Evolutionary conservation across 306 rosid species (phyloP).

Genomic region (Malus asiatica): DNA sequence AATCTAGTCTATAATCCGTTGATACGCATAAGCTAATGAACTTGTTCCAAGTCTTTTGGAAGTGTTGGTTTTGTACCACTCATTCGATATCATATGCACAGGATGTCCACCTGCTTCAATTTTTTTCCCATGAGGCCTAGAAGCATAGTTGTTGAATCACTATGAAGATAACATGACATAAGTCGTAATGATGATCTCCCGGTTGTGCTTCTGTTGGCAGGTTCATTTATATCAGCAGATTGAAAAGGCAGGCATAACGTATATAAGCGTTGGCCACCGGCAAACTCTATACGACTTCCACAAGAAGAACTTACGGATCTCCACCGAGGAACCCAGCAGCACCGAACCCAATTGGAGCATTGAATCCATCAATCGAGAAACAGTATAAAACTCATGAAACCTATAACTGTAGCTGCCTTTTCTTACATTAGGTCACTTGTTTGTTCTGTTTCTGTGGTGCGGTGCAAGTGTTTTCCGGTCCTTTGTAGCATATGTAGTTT

Average conservation of each 20-base stretch:
- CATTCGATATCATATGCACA: background rate
- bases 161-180: background rate
- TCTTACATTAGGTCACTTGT: background rate
- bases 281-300: conserved; percentile 54
- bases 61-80: background rate
- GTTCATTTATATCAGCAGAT: conserved; percentile 62
- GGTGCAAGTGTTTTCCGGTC: background rate
- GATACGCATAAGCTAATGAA: background rate
- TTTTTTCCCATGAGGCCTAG: too few relatives aligned
- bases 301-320: conserved; percentile 44
- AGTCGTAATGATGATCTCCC: background rate
- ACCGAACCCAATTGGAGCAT: conserved; percentile 50
- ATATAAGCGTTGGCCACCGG: conserved; percentile 78
- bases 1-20: background rate
- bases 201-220: conserved; percentile 37
- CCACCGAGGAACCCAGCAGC: conserved; percentile 27
- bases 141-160: too few relatives aligned
- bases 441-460: background rate
- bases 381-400: conserved; percentile 15
- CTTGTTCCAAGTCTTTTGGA: background rate
- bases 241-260: conserved; percentile 69
- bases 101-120: background rate
- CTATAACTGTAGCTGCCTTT: background rate
- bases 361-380: conserved; percentile 33
- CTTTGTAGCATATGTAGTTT: background rate